A percentile compares a stretch with the other conserved stretches of the same genome.
Conservation (phyloP, 2,329 filamentous ascomycete species). For the Colletotrichum filicis region DNA sequence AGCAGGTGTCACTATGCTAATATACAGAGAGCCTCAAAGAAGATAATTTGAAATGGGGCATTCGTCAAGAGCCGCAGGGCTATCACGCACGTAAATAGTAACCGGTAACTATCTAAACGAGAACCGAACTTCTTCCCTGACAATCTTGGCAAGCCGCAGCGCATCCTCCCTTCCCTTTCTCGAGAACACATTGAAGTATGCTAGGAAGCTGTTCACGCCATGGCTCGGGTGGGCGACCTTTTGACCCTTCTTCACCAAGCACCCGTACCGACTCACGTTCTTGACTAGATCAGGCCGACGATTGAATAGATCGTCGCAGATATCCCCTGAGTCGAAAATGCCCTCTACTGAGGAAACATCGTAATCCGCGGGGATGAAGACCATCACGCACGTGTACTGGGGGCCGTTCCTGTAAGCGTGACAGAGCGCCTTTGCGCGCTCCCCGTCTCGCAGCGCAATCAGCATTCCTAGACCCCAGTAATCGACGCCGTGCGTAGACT, state of each 20-base stretch:
- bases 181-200: background rate
- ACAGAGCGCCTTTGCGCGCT: background rate
- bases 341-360: background rate
- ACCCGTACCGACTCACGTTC: background rate
- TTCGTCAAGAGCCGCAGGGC: too few relatives aligned
- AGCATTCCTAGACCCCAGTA: conserved; percentile 42
- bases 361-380: background rate
- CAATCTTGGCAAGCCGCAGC: background rate
- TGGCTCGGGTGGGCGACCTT: background rate
- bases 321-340: background rate
- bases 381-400: background rate
- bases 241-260: background rate
- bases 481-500: conserved; percentile 43
- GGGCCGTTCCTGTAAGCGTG: background rate
- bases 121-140: background rate
- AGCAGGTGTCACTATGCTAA: too few relatives aligned
- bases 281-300: background rate
- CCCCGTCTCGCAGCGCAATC: conserved; percentile 23
- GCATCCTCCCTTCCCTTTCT: background rate
- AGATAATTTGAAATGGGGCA: too few relatives aligned
- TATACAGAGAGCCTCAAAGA: too few relatives aligned
- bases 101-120: background rate
- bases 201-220: background rate
- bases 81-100: too few relatives aligned
- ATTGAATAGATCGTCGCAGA: background rate